Base-by-base conservation (phyloP, 2,329 filamentous ascomycete genomes). In the Trichoderma sp. region DNA sequence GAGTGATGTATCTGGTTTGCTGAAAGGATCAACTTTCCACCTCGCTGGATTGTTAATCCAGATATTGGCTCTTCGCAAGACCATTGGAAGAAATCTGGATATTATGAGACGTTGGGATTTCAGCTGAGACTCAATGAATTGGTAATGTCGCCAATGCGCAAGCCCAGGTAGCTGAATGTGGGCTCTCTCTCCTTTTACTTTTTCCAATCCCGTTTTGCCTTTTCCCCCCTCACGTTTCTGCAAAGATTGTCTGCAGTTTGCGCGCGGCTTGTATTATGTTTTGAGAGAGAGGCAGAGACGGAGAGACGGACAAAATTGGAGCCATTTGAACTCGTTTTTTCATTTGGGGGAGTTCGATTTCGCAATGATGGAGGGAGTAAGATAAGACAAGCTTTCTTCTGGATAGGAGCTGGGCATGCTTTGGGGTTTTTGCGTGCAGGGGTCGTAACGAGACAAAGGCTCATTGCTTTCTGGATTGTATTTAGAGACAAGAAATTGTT, bases 261-360 rank as follows among this genome's bases (percentile, higher is more conserved):
- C 59, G 63, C 43, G 63, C 35, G 47, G 59, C 52, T 72, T 72
- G 71, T 72, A 71, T 71, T 67, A 72, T 71, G 59, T 21, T 68
- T 43, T 35, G 7, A 11, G 33, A 35, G 33, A 14, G 11, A 14
- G 33, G 4, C 7, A 14, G 16, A n/a, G 40, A n/a, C 2, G 8
- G 53, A 67, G 63, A 52, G 55, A 35, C 24, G 35, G n/a, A 57
- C 55, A 52, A 59, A 57, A 55, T 52, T 49, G 35, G 27, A 40
- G 55, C 61, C 66, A 37, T 49, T 13, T 49, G 27, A n/a, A 52
- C 35, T 58, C 57, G 56, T 24, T 49, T 24, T 49, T 27, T n/a
- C 58, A n/a, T n/a, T 35, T n/a, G 52, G 68, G 69, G 62, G 67
- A 53, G 62, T 69, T 60, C 55, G n/a, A 49, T 5, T 49, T 49